Evolutionary conservation across 2,329 filamentous ascomycete species (phyloP), one percentile per base, ranked within the genome.

Genomic region (Bipolaris victoriae): DNA sequence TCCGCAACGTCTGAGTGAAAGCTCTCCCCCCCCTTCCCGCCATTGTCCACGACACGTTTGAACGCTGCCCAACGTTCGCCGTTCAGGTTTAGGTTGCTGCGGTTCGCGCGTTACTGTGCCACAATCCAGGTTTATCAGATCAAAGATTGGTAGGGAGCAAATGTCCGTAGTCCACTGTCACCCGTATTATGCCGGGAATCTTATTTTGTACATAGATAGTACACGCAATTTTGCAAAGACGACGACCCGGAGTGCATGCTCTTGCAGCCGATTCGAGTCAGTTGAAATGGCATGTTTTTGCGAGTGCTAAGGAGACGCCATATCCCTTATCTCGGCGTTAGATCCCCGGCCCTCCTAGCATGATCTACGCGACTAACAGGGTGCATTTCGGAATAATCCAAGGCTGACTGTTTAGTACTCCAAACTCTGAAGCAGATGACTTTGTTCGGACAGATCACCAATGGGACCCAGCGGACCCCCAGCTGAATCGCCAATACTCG

Each of bases 31-130:
- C 44, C 29, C 11, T 31, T 44, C 48, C 44, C 26, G 37, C 24
- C 43, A 26, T 35, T 24, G 22, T 41, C 35, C 24, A 39, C 41
- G 35, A 18, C 16, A 18, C 33, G 35, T 33, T 9, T 7, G 24
- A 26, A 46, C 36, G 48, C 41, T 33, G 53, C 48, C 53, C 48
- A 55, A 55, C 48, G 26, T 44, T 20, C 35, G 41, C 53, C 43
- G 43, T 46, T 46, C 43, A 20, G 13, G n/a, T 29, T 18, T 45
- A 18, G 29, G 9, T 24, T 41, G 44, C 29, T 47, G 44, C 29
- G 29, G 29, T 47, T 35, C 16, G 44, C 31, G 29, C 39, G 29
- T 33, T 15, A 16, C 29, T 22, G 18, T 11, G 16, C 29, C 29
- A 11, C 16, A 15, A 7, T 9, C 20, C 44, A 13, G 33, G 20